phyloP scores from a whole-genome alignment of 208 protist species.

The Leishmania amazonensis region DNA sequence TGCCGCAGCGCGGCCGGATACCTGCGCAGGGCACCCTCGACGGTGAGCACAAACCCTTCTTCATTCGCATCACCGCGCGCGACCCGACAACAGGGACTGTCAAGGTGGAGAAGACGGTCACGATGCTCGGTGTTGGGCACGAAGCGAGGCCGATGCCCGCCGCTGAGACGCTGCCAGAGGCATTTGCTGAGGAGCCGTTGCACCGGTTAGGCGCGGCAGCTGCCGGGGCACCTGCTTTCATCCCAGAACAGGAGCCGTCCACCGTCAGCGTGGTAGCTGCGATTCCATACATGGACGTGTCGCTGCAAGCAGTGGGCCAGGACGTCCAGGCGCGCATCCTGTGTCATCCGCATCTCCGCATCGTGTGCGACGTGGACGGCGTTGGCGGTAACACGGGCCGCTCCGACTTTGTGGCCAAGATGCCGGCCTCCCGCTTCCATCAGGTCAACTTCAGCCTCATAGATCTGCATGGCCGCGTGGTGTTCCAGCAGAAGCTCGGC shows the following conservation, averaged over 20 bases:
- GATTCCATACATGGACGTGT: slow-evolving; percentile 64
- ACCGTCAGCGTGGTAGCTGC: too few species aligned
- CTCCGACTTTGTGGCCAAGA: slow-evolving; percentile 58
- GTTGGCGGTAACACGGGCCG: slow-evolving; percentile 52
- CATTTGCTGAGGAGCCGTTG: neutral
- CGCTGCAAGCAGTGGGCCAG: slow-evolving; percentile 48
- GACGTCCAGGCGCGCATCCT: slow-evolving; percentile 61
- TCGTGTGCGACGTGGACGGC: slow-evolving; percentile 79
- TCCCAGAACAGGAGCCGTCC: neutral
- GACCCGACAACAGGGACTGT: slow-evolving; percentile 47
- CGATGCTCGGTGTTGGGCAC: slow-evolving; percentile 41
- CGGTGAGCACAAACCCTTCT: slow-evolving; percentile 40
- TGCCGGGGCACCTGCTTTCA: neutral
- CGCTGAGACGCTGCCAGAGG: neutral
- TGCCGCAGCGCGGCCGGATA: slow-evolving; percentile 71
- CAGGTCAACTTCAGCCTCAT: slow-evolving; percentile 64
- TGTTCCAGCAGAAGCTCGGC: slow-evolving; percentile 77
- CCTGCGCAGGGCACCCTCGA: slow-evolving; percentile 34
- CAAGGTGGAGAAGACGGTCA: slow-evolving; percentile 44
- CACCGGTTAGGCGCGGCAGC: neutral
- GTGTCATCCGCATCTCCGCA: slow-evolving; percentile 53
- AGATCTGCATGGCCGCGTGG: slow-evolving; percentile 45
- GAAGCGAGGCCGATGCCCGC: neutral
- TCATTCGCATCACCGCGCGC: slow-evolving; percentile 61
- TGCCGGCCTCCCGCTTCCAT: slow-evolving; percentile 48